These are phyloP conservation scores for Ustilago bromivora DNA, from an alignment of 1,284 basidiomycete species.

Conservation along the genomic window DNA sequence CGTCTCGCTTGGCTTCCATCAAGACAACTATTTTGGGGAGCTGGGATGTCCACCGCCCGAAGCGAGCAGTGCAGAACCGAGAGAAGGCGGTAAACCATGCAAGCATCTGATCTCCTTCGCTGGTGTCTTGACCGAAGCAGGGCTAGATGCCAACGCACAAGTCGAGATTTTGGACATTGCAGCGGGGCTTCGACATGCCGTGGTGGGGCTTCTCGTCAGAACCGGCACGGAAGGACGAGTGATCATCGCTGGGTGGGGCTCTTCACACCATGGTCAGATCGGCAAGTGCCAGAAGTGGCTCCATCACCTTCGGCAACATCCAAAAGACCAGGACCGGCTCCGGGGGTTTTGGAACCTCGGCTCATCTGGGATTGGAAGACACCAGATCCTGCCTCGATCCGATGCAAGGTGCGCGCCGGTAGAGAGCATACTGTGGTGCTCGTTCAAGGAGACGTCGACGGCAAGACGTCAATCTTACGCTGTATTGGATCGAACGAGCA, in stretches of 20 bases:
- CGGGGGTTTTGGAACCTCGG: conserved; percentile 34
- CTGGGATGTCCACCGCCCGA: conserved; percentile 14
- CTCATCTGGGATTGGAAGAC: conserved; percentile 31
- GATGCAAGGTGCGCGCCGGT: conserved; percentile 31
- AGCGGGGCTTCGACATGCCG: conserved; percentile 41
- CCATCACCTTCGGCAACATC: background rate
- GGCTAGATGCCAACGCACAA: conserved; percentile 4
- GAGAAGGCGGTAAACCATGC: background rate
- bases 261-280: conserved; percentile 43
- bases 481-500: conserved; percentile 37
- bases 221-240: background rate
- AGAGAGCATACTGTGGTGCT: conserved; percentile 39
- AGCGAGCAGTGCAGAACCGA: background rate
- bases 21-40: conserved; percentile 46
- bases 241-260: conserved; percentile 46
- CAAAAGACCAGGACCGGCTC: conserved; percentile 8
- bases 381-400: background rate
- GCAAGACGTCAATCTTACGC: background rate
- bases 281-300: conserved; percentile 16
- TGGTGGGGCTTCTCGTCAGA: conserved; percentile 17
- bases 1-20: conserved; percentile 32
- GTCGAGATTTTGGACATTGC: conserved; percentile 23
- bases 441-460: background rate
- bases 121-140: conserved; percentile 11
- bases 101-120: conserved; percentile 32